phyloP scores from a whole-genome alignment of 2,329 filamentous ascomycete species.

The Emmonsia crescens region DNA sequence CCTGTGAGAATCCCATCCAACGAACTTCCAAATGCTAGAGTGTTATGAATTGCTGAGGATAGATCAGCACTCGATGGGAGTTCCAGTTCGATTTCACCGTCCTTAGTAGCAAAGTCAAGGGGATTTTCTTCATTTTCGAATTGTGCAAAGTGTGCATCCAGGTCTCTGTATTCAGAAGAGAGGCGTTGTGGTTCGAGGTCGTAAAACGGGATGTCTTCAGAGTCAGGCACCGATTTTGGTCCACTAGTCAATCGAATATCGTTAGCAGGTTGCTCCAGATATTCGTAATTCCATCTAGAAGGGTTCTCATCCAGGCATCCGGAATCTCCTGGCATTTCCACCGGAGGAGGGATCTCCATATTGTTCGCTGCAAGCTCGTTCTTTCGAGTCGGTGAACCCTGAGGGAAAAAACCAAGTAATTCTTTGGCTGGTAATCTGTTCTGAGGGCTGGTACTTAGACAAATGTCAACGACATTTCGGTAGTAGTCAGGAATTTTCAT shows the following conservation, averaged over 20 bases:
- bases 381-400: slow-evolving; percentile 7
- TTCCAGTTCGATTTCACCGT: slow-evolving; percentile 15
- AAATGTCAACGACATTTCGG: slow-evolving; percentile 61
- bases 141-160: neutral
- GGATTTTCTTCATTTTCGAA: neutral
- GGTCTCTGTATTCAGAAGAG: neutral
- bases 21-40: slow-evolving; percentile 1
- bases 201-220: slow-evolving; percentile 6
- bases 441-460: slow-evolving; percentile 63
- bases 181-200: neutral
- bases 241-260: slow-evolving; percentile 5
- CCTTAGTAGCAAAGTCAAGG: slow-evolving; percentile 4
- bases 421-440: slow-evolving; percentile 61
- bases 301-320: slow-evolving; percentile 8
- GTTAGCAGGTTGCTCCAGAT: slow-evolving; percentile 8
- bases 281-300: slow-evolving; percentile 4
- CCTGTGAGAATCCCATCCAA: slow-evolving; percentile 16
- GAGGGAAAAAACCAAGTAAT: slow-evolving; percentile 59
- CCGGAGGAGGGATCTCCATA: neutral
- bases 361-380: neutral
- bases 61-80: slow-evolving; percentile 7
- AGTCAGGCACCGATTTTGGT: slow-evolving; percentile 10
- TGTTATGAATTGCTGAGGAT: slow-evolving; percentile 6
- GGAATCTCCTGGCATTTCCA: slow-evolving; percentile 10
- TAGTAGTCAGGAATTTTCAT: slow-evolving; percentile 63